Conservation (phyloP, 306 rosid genomes). For the Carpinus fangiana region DNA sequence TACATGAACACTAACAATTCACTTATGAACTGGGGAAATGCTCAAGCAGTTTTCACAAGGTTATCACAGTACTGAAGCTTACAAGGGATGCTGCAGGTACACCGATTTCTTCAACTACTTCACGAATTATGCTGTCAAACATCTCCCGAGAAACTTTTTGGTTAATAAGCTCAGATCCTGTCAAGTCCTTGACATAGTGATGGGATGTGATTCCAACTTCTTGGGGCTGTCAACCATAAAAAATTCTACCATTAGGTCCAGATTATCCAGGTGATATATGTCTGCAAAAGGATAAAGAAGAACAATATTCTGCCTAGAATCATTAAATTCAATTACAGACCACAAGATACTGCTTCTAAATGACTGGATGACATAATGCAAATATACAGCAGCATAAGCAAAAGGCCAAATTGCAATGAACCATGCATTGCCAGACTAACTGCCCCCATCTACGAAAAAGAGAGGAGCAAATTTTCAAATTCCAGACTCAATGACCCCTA, state of each 20-base stretch:
- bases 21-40: not conserved
- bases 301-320: not conserved
- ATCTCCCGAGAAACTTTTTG: conserved; percentile 64
- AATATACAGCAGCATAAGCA: conserved; percentile 13
- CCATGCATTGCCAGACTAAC: conserved; percentile 11
- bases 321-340: not conserved
- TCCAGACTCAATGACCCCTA: not conserved
- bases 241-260: conserved; percentile 19
- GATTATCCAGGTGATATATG: conserved; percentile 9
- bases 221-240: conserved; percentile 70
- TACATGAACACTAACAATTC: not conserved
- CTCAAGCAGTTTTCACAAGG: not conserved
- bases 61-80: conserved; percentile 31
- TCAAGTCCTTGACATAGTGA: conserved; percentile 42
- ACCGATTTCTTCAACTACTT: conserved; percentile 96
- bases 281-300: conserved; percentile 18
- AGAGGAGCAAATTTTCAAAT: conserved; percentile 2
- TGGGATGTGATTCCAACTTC: conserved; percentile 66
- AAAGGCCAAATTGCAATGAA: conserved; percentile 9
- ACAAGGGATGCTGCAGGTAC: conserved; percentile 83
- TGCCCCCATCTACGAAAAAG: conserved; percentile 5
- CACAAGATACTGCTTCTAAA: not conserved
- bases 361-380: conserved; percentile 17
- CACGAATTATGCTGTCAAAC: conserved; percentile 90
- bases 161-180: conserved; percentile 39